Conservation (phyloP, 495 filamentous ascomycete genomes). For the Daldinia bambusicola region DNA sequence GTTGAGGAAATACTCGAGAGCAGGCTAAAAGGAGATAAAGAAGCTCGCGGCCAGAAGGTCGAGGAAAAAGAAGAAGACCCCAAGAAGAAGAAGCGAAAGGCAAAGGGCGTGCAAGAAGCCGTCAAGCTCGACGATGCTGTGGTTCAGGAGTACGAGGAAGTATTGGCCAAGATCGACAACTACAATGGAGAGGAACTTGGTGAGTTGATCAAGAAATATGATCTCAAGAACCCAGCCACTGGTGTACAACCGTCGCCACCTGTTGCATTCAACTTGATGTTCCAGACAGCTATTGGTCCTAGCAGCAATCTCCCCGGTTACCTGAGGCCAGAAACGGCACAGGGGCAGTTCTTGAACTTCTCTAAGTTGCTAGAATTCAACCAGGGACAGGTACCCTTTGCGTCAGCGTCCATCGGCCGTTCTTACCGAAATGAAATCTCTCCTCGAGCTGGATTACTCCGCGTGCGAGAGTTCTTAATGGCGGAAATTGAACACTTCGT, state of each 20-base stretch:
- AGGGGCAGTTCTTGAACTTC: conserved; percentile 81
- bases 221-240: conserved; percentile 73
- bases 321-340: conserved; percentile 77
- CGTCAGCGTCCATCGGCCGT: conserved; percentile 79
- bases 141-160: conserved; percentile 75
- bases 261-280: conserved; percentile 83
- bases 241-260: conserved; percentile 68
- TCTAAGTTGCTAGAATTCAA: conserved; percentile 82
- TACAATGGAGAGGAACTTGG: conserved; percentile 77
- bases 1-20: conserved; percentile 91
- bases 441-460: conserved; percentile 75
- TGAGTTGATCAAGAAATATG: conserved; percentile 74
- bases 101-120: conserved; percentile 65
- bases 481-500: conserved; percentile 86
- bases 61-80: conserved; percentile 68
- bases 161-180: conserved; percentile 80
- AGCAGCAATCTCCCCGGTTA: conserved; percentile 68
- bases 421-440: conserved; percentile 86
- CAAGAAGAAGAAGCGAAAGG: conserved; percentile 60
- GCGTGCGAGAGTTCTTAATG: conserved; percentile 85
- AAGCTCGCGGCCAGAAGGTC: conserved; percentile 76
- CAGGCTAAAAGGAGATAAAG: conserved; percentile 82
- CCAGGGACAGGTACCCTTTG: conserved; percentile 77
- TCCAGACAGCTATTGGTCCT: conserved; percentile 76
- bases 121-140: conserved; percentile 73